These are phyloP conservation scores for Malus hybrid DNA, from an alignment of 331 rosid species.

Conservation along the genomic window DNA sequence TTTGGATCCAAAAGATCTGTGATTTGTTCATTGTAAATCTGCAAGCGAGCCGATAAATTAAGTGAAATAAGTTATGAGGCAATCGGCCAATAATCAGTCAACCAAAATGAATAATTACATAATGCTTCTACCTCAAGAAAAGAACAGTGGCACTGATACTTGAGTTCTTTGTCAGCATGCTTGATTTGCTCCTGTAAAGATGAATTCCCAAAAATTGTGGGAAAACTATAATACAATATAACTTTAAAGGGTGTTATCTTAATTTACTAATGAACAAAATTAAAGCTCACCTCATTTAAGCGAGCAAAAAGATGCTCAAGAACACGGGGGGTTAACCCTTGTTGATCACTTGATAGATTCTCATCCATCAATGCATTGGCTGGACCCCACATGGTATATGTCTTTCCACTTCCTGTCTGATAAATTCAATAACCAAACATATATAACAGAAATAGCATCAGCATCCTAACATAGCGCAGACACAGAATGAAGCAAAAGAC, in stretches of 20 bases:
- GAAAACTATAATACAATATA: not conserved
- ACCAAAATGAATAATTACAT: slow-evolving; percentile 10
- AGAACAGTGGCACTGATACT: slow-evolving; percentile 87
- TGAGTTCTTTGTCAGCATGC: slow-evolving; percentile 76
- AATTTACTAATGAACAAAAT: not conserved
- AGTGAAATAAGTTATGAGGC: slow-evolving; percentile 9
- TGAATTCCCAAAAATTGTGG: not conserved
- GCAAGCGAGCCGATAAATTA: slow-evolving; percentile 19
- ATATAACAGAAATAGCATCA: not conserved
- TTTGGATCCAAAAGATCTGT: slow-evolving; percentile 89
- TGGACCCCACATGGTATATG: slow-evolving; percentile 99
- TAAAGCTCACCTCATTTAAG: slow-evolving; percentile 55
- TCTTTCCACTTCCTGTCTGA: slow-evolving; percentile 98
- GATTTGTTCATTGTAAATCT: slow-evolving; percentile 98
- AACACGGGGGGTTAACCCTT: slow-evolving; percentile 87
- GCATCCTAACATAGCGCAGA: not conserved
- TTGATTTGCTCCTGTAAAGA: slow-evolving; percentile 75
- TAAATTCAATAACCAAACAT: slow-evolving; percentile 2
- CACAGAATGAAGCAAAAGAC: not conserved
- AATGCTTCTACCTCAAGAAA: slow-evolving; percentile 68
- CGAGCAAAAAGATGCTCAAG: slow-evolving; percentile 85
- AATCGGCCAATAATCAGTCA: not conserved
- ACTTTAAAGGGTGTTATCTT: not conserved
- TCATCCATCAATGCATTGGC: slow-evolving; percentile 72
- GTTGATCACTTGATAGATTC: slow-evolving; percentile 52